phyloP scores from a whole-genome alignment of 192 early-diverging fungal genomes.

The Phlyctochytrium arcticum region DNA sequence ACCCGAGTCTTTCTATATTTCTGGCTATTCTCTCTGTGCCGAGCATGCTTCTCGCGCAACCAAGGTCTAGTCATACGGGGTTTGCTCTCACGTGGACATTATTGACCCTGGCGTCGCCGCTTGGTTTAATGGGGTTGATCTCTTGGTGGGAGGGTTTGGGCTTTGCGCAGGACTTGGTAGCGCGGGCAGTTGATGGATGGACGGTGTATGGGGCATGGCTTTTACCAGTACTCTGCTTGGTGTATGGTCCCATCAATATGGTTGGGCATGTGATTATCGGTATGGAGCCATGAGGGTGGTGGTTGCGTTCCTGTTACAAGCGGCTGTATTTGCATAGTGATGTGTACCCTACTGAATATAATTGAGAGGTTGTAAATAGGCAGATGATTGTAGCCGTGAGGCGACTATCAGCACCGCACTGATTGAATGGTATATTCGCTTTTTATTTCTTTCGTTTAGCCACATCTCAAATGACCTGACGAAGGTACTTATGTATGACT shows the following conservation, averaged over 20 bases:
- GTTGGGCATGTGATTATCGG: constrained; percentile 36
- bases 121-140: constrained; percentile 21
- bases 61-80: not conserved
- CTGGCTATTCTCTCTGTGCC: constrained; percentile 39
- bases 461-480: no score
- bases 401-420: no score
- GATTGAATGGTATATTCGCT: no score
- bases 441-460: no score
- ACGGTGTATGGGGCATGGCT: constrained; percentile 38
- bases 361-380: no score
- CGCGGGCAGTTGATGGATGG: constrained; percentile 17
- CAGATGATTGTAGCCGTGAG: no score
- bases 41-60: constrained; percentile 20
- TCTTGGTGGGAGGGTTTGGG: constrained; percentile 7
- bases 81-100: constrained; percentile 17
- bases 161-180: constrained; percentile 5
- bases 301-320: no score
- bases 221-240: constrained; percentile 25
- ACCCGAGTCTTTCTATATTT: constrained; percentile 38
- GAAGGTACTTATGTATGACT: no score
- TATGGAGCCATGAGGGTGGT: constrained; percentile 23
- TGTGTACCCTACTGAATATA: no score
- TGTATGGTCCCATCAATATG: constrained; percentile 43
- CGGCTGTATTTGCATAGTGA: no score
- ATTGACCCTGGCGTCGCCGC: constrained; percentile 24